Conservation (phyloP, 495 filamentous ascomycete genomes). For the Penicillium paxilli region DNA sequence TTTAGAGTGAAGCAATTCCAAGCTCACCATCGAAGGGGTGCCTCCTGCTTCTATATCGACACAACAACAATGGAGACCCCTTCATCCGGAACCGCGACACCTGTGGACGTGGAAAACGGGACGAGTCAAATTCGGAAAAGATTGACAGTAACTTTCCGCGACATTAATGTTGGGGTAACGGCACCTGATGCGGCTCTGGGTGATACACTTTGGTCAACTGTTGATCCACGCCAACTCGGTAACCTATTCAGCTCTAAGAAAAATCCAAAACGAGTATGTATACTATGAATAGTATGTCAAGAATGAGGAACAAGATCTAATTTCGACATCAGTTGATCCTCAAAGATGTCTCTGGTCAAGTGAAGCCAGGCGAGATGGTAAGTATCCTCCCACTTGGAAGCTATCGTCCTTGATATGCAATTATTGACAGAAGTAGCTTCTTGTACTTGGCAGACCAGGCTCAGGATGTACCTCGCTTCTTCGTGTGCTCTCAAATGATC, state of each 20-base stretch:
- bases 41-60: neutral
- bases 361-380: slow-evolving; percentile 45
- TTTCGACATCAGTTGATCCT: slow-evolving; percentile 32
- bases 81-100: slow-evolving; percentile 32
- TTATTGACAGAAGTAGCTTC: slow-evolving; percentile 24
- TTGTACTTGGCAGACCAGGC: slow-evolving; percentile 46
- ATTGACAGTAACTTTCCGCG: slow-evolving; percentile 39
- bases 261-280: slow-evolving; percentile 31
- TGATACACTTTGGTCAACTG: slow-evolving; percentile 32
- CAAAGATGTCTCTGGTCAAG: slow-evolving; percentile 37
- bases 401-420: neutral
- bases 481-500: slow-evolving; percentile 38
- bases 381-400: neutral
- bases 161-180: slow-evolving; percentile 37
- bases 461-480: slow-evolving; percentile 46
- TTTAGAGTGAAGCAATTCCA: too few species aligned
- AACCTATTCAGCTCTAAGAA: slow-evolving; percentile 16
- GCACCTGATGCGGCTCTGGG: slow-evolving; percentile 43
- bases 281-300: neutral
- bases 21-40: neutral
- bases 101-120: slow-evolving; percentile 33
- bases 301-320: slow-evolving; percentile 4
- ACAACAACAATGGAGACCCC: slow-evolving; percentile 29
- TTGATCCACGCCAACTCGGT: slow-evolving; percentile 34
- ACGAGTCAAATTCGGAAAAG: slow-evolving; percentile 25